Evolutionary conservation across 345 rosid genomes (phyloP).

Genomic region (Euphorbia lathyris): DNA sequence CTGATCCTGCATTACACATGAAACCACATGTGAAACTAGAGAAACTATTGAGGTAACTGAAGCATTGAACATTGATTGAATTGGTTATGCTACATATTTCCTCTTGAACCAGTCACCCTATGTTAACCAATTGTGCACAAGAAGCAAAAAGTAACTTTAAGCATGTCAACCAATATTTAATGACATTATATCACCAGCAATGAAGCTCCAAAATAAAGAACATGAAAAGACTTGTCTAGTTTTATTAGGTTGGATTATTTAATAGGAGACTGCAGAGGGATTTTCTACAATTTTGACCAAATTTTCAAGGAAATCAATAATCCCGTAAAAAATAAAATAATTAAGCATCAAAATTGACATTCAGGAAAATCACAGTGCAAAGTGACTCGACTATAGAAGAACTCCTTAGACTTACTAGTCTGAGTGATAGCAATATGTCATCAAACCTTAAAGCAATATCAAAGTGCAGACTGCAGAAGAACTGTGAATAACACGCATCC

Average conservation of each 20-base stretch:
- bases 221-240: background rate
- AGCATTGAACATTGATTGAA: background rate
- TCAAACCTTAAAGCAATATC: constrained; percentile 6
- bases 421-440: background rate
- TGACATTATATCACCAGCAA: background rate
- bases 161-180: background rate
- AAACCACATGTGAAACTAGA: background rate
- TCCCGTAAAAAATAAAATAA: background rate
- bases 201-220: background rate
- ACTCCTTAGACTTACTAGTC: background rate
- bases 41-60: background rate
- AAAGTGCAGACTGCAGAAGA: background rate
- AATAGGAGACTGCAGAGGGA: background rate
- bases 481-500: too few species aligned
- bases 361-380: background rate
- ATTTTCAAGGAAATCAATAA: background rate
- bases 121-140: background rate
- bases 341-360: background rate
- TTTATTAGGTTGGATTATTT: background rate
- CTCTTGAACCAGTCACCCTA: background rate
- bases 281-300: background rate
- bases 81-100: background rate
- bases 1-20: constrained; percentile 53
- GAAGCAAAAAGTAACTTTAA: background rate
- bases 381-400: background rate